Base-by-base conservation (phyloP, 495 filamentous ascomycete genomes). In the Neurospora sp. region DNA sequence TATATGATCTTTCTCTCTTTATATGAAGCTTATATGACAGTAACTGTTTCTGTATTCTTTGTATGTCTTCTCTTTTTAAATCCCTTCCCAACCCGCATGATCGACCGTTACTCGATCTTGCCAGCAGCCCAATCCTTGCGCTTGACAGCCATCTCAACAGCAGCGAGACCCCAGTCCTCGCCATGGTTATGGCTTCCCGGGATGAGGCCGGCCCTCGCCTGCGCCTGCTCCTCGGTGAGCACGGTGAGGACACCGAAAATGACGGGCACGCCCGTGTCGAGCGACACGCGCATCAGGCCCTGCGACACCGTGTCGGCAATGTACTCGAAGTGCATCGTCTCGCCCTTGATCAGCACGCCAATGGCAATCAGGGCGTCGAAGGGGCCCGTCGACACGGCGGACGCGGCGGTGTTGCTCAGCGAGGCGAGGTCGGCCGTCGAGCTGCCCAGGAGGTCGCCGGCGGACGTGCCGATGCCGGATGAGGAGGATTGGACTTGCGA, bases 291-390 rank as follows among this genome's bases (percentile, higher is more conserved):
- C 96, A 99, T 99, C 76, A 99, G 85, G 11, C 94, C 96, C 49
- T 96, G 92, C 23, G 90, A 92, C 27, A 95, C 93, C 44, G 93
- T 90, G 74, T 97, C 94, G n/a, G 95, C 86, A 74, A 98, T 98
- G 81, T 98, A 97, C 82, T 99, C 95, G 77, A 98, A 98, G 81
- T 99, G 96, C 92, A 97, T 97, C 20, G 96, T 99, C 80, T 96
- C 92, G 76, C 96, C 96, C 85, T 99, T 99, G 82, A 99, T 97
- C 38, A 99, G 88, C 49, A 97, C 95, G 69, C 96, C 96, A 76
- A 99, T 94, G 72, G 96, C 94, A 74, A 99, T 93, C 70, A 98
- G 88, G 44, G 96, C 95, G 80, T 98, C 94, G 80, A 98, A 98
- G 10, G 93, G 90, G 20, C 87, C 85, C 72, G 83, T 86, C 0